These are phyloP conservation scores for Ceratobasidium sp. DNA, from an alignment of 1,284 basidiomycete genomes.

Conservation along the genomic window DNA sequence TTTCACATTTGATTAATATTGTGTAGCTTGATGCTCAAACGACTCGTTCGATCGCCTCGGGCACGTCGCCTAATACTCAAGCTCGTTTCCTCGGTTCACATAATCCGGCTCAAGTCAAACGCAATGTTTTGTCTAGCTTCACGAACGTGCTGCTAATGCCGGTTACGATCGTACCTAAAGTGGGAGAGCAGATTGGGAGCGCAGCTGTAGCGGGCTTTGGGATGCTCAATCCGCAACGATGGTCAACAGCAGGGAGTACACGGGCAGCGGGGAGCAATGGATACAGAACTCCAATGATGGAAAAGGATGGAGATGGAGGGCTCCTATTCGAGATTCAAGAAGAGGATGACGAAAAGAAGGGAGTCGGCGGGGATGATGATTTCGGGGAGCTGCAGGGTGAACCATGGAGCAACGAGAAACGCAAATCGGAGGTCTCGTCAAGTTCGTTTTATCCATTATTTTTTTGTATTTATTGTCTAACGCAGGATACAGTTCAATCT, in stretches of 20 bases:
- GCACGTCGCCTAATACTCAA: constrained; percentile 48
- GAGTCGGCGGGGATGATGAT: constrained; percentile 19
- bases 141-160: constrained; percentile 88
- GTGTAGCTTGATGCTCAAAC: constrained; percentile 23
- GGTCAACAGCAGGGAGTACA: constrained; percentile 59
- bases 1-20: no score
- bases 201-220: constrained; percentile 84
- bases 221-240: constrained; percentile 87
- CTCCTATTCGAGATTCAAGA: constrained; percentile 69
- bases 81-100: constrained; percentile 79
- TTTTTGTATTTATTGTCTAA: background rate
- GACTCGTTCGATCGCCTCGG: constrained; percentile 19
- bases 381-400: constrained; percentile 30
- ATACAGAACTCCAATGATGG: constrained; percentile 39
- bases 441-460: background rate
- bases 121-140: constrained; percentile 91
- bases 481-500: background rate
- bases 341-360: constrained; percentile 54
- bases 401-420: constrained; percentile 20
- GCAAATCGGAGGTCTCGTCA: constrained; percentile 32
- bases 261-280: constrained; percentile 49
- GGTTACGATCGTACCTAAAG: constrained; percentile 93
- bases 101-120: constrained; percentile 91
- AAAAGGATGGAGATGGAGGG: constrained; percentile 53
- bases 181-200: constrained; percentile 70